phyloP scores from a whole-genome alignment of 2,329 filamentous ascomycete species.

The Colletotrichum phormii region DNA sequence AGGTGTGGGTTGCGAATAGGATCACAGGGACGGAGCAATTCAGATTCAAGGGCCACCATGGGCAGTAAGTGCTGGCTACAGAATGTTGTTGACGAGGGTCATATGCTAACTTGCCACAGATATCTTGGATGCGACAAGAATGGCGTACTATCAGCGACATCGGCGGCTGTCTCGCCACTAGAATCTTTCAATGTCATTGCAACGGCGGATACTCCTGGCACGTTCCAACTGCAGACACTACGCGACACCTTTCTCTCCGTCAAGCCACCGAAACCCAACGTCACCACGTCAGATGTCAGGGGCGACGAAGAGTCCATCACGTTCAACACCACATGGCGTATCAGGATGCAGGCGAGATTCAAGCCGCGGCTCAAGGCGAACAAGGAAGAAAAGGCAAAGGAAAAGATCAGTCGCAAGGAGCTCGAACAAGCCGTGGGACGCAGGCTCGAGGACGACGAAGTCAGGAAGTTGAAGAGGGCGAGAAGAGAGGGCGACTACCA shows the following conservation, averaged over 20 bases:
- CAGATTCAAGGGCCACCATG: conserved; percentile 91
- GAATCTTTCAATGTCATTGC: conserved; percentile 82
- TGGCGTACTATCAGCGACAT: conserved; percentile 79
- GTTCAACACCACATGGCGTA: conserved; percentile 78
- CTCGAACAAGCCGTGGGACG: conserved; percentile 85
- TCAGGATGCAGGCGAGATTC: conserved; percentile 96
- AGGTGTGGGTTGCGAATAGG: conserved; percentile 92
- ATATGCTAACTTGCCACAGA: conserved; percentile 53
- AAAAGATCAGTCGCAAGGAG: conserved; percentile 89
- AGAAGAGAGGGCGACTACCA: conserved; percentile 90
- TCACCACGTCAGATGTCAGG: conserved; percentile 72
- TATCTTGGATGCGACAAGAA: conserved; percentile 89
- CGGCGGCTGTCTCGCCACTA: conserved; percentile 84
- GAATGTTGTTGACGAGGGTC: neutral
- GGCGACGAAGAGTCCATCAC: conserved; percentile 78
- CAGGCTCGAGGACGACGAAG: conserved; percentile 84
- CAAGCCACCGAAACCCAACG: conserved; percentile 63
- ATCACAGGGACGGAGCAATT: conserved; percentile 85
- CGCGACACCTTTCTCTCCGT: conserved; percentile 77
- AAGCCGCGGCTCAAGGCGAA: conserved; percentile 84
- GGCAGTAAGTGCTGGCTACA: conserved; percentile 66
- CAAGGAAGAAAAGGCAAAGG: conserved; percentile 84
- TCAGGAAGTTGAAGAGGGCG: conserved; percentile 84
- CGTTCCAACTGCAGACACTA: conserved; percentile 80
- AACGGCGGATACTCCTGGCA: conserved; percentile 73